phyloP scores from a whole-genome alignment of 2,329 filamentous ascomycete genomes.

The Epichloe bromicola region DNA sequence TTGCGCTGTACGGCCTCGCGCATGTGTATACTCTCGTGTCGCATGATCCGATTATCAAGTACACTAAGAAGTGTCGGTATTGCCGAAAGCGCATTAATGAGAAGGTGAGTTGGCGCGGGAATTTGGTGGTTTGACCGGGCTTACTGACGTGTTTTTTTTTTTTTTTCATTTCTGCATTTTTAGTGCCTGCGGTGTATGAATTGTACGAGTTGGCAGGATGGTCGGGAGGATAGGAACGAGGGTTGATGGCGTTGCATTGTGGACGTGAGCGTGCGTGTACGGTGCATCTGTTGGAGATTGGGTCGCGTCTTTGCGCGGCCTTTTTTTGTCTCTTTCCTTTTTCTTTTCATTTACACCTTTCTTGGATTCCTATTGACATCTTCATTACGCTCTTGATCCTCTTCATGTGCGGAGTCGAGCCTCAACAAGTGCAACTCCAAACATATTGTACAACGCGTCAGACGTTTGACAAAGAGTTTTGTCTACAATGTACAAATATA shows the following conservation, averaged over 20 bases:
- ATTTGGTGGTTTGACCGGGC: no score
- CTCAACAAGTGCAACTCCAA: no score
- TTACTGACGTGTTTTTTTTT: neutral
- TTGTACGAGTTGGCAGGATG: constrained; percentile 39
- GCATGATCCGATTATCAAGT: constrained; percentile 58
- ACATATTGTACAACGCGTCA: no score
- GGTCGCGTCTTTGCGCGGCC: no score
- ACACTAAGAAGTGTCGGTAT: constrained; percentile 54
- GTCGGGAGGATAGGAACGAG: constrained; percentile 27
- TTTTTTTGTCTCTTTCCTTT: no score
- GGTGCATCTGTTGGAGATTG: no score
- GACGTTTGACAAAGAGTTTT: neutral
- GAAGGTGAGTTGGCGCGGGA: constrained; percentile 32
- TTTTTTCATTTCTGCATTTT: neutral
- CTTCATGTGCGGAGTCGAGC: no score
- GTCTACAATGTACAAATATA: neutral
- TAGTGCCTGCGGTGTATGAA: constrained; percentile 33
- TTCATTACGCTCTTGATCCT: no score
- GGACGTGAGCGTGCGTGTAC: no score
- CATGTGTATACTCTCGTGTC: constrained; percentile 47
- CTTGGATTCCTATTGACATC: no score
- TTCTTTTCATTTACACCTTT: no score
- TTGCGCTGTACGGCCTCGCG: constrained; percentile 52
- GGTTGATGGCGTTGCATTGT: neutral
- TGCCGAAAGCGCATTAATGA: constrained; percentile 50